Evolutionary conservation across 2,329 filamentous ascomycete genomes (phyloP).

Genomic region (Mycogone perniciosa): DNA sequence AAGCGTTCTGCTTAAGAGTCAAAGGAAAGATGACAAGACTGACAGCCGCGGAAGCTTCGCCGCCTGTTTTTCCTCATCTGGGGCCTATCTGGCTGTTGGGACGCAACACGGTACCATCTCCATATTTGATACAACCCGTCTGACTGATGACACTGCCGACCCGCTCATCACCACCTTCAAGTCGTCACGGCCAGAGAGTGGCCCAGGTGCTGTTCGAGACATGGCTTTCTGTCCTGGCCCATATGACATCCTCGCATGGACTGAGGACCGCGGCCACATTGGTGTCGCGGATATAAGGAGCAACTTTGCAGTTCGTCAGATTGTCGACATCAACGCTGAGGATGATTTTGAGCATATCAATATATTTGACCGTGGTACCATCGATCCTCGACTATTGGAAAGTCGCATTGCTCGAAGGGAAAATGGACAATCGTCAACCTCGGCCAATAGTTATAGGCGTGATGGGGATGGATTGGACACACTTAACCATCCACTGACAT

Average conservation of each 20-base stretch:
- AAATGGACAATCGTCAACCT: constrained; percentile 19
- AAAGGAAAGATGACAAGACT: constrained; percentile 46
- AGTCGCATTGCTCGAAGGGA: constrained; percentile 37
- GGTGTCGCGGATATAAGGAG: constrained; percentile 67
- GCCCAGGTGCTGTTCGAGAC: constrained; percentile 74
- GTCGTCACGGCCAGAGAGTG: constrained; percentile 66
- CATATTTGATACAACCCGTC: constrained; percentile 55
- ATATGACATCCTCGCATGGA: constrained; percentile 88
- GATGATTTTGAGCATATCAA: constrained; percentile 51
- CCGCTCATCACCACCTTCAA: constrained; percentile 69
- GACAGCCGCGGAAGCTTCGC: constrained; percentile 66
- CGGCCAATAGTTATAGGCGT: constrained; percentile 3
- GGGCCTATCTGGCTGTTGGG: constrained; percentile 65
- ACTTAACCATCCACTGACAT: constrained; percentile 45
- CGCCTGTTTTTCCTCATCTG: constrained; percentile 68
- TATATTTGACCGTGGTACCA: constrained; percentile 49
- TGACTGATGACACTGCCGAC: constrained; percentile 41
- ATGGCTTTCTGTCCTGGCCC: constrained; percentile 90
- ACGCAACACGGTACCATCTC: constrained; percentile 77
- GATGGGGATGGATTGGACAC: constrained; percentile 33
- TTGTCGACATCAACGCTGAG: constrained; percentile 56
- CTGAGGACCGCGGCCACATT: constrained; percentile 74
- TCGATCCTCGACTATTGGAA: constrained; percentile 48
- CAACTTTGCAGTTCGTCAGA: constrained; percentile 61
- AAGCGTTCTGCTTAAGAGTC: constrained; percentile 52